Evolutionary conservation across 306 rosid genomes (phyloP).

Genomic region (Pterocarpus macrocarpus): DNA sequence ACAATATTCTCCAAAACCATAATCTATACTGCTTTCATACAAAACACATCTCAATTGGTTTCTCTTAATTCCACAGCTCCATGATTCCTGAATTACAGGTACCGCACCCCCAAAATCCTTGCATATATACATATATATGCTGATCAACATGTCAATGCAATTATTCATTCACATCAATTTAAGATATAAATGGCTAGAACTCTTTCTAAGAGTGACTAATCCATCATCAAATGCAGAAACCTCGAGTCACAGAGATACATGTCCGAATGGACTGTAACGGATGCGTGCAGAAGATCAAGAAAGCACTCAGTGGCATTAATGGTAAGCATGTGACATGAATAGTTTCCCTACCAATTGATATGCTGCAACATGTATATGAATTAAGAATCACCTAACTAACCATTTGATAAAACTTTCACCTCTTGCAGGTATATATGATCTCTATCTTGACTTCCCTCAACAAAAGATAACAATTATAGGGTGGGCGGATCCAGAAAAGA

Average conservation of each 20-base stretch:
- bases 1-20: conserved; percentile 60
- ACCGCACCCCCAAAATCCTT: conserved; percentile 36
- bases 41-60: conserved; percentile 18
- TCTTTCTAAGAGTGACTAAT: background rate
- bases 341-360: background rate
- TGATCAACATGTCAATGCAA: background rate
- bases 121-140: background rate
- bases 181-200: background rate
- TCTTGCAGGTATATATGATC: conserved; percentile 74
- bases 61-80: conserved; percentile 38
- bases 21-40: conserved; percentile 37
- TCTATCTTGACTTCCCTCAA: conserved; percentile 72
- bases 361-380: background rate
- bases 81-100: conserved; percentile 82
- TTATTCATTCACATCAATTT: conserved; percentile 14
- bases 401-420: background rate
- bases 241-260: conserved; percentile 72
- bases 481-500: conserved; percentile 80
- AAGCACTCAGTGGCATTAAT: conserved; percentile 67
- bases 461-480: conserved; percentile 79
- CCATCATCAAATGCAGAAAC: conserved; percentile 64
- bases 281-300: conserved; percentile 85
- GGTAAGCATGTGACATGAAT: conserved; percentile 52
- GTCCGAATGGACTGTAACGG: conserved; percentile 88
- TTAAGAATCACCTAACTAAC: background rate